Evolutionary conservation across 2,329 filamentous ascomycete genomes (phyloP).

Genomic region (Cytospora piceicola): DNA sequence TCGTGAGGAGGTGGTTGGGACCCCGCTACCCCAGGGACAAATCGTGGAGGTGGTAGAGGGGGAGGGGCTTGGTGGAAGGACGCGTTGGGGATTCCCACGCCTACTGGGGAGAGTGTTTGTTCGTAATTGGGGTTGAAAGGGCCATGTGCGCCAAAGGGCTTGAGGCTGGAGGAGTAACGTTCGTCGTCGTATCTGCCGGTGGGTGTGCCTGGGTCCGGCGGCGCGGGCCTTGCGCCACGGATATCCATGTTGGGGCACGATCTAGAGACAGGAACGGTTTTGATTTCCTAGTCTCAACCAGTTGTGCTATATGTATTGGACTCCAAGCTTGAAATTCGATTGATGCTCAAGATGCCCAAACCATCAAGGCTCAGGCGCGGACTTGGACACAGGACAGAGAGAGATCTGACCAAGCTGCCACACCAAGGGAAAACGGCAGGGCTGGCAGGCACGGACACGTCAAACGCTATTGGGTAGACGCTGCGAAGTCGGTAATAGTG

Average conservation of each 20-base stretch:
- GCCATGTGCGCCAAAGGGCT: slow-evolving; percentile 22
- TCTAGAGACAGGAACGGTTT: background rate
- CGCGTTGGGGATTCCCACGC: slow-evolving; percentile 50
- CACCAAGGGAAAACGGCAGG: too few relatives aligned
- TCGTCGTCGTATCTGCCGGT: slow-evolving; percentile 22
- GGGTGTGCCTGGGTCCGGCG: slow-evolving; percentile 22
- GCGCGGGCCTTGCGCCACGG: slow-evolving; percentile 27
- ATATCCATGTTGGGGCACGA: slow-evolving; percentile 25
- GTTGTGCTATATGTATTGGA: background rate
- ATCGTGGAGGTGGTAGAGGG: slow-evolving; percentile 51
- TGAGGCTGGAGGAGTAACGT: slow-evolving; percentile 19
- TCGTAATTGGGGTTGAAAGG: slow-evolving; percentile 24
- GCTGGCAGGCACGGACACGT: background rate
- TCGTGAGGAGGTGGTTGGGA: slow-evolving; percentile 38
- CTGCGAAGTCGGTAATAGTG: background rate
- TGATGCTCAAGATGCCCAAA: background rate
- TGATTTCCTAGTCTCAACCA: background rate
- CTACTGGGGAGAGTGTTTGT: slow-evolving; percentile 29
- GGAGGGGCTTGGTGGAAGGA: slow-evolving; percentile 42
- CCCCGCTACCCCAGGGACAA: slow-evolving; percentile 41
- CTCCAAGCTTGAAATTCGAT: background rate
- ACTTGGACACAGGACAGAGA: background rate
- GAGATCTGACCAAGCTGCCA: background rate
- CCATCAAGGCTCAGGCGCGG: background rate
- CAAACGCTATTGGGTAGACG: background rate